Base-by-base conservation (phyloP, 768 basidiomycete species). In the Multifurca ochricompacta region DNA sequence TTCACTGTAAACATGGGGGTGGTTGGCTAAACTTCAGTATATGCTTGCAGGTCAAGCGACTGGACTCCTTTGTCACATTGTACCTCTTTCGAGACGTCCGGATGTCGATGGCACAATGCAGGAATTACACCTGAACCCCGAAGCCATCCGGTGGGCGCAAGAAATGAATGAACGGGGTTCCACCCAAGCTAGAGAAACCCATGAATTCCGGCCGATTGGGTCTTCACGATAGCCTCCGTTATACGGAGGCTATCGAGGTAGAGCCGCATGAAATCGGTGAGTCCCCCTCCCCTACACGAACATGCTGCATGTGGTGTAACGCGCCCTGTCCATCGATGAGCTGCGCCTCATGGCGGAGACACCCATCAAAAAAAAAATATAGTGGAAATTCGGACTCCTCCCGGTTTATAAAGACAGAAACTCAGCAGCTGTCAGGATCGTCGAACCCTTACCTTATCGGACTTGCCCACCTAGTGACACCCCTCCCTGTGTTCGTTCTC, bases 321-420 rank as follows among this genome's bases (percentile, higher is more conserved):
- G 16, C 19, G 31, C 39, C 44, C 39, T 41, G 30, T 42, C 56
- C 50, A 57, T 57, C 56, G 50, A 57, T 57, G 50, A 36, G 40
- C 11, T 10, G 31, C n/a, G n/a, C 55, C 55, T 48, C 50, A 57
- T 48, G 56, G 52, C 21, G 32, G 18, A 18, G 32, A 19, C 40
- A 27, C 41, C 35, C 44, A 41, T 35, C 25, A 39, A 51, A 51
- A 51, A 32, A 39, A 35, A 43, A 16, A 16, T 4, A 18, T 18
- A 19, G n/a, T 2, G 42, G 45, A 47, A 28, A 21, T 56, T 57
- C 50, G 42, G 34, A 43, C 56, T 57, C 56, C 56, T 41, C 55
- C 45, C 45, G 49, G 44, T 25, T 23, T 57, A 57, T 52, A 52
- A 57, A 57, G 28, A 13, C 28, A 56, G 56, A 21, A 52, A 48